Base-by-base conservation (phyloP, 2,329 filamentous ascomycete species). In the Beauveria sp. region DNA sequence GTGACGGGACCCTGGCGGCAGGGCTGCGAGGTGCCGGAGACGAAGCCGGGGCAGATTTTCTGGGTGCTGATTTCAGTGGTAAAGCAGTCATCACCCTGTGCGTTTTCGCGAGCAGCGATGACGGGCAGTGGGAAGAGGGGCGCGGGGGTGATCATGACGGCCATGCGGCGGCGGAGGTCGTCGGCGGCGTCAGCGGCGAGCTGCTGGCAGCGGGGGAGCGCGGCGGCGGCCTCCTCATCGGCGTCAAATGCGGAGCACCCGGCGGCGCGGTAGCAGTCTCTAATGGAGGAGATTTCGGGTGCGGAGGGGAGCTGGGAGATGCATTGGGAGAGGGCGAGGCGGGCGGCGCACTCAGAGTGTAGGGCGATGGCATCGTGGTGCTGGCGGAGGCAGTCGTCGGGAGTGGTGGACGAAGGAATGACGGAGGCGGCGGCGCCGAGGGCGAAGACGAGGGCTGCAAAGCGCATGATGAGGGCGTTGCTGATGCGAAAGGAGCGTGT, bases 331-430 rank as follows among this genome's bases (percentile, higher is more conserved):
- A 83, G 72, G 45, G 75, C 72, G 61, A 69, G 71, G 62, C 69
- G 68, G 66, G 80, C 69, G 52, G 78, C 80, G 69, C 81, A 83
- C 59, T 72, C 72, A 16, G 79, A 72, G 45, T 71, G 69, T 18
- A 62, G 64, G 52, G 78, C 76, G 54, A 83, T 72, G 55, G 76
- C 71, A 26, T 65, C 60, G 64, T 75, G 72, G 65, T 76, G 70
- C 58, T 69, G 64, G 55, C 70, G 69, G 60, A 83, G 68, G 67
- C 80, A 82, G 67, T 75, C 72, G 50, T 64, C 59, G 18, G 58
- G 34, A 14, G 60, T 56, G 67, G 66, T 58, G 61, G 24, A 65
- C 69, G 59, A 67, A 46, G 72, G 66, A 65, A 71, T 60, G 65
- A 72, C 69, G 63, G 69, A 66, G 28, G 69, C 62, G 65, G 71